A percentile compares a stretch with the other conserved stretches of the same genome.
phyloP scores from a whole-genome alignment of 1,284 basidiomycete species.

The Retiboletus flavoniger region DNA sequence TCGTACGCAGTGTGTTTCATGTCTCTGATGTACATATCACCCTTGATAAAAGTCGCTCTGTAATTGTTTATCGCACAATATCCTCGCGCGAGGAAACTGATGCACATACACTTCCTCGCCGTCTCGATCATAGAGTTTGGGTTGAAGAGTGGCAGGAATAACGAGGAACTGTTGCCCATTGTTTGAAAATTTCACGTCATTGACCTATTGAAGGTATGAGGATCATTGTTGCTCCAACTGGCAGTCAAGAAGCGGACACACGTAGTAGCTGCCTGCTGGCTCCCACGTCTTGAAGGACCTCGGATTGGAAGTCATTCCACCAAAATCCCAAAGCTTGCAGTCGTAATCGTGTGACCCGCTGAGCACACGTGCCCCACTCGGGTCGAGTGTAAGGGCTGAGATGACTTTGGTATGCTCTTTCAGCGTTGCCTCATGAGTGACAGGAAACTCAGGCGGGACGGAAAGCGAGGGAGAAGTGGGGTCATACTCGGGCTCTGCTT shows the following conservation, averaged over 20 bases:
- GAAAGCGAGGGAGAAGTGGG: constrained; percentile 37
- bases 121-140: constrained; percentile 86
- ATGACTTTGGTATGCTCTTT: constrained; percentile 96
- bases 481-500: constrained; percentile 64
- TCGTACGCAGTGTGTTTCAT: constrained; percentile 93
- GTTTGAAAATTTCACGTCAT: constrained; percentile 85
- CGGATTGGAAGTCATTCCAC: constrained; percentile 88
- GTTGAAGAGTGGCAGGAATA: constrained; percentile 84
- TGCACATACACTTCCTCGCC: constrained; percentile 82
- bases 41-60: constrained; percentile 88
- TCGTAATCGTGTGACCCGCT: constrained; percentile 97
- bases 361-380: constrained; percentile 87
- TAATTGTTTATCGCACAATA: constrained; percentile 49
- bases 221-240: background rate
- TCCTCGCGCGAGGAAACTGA: constrained; percentile 18
- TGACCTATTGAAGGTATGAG: constrained; percentile 54
- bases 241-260: constrained; percentile 41
- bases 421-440: constrained; percentile 84
- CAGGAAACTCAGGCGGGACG: constrained; percentile 65
- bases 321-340: constrained; percentile 98
- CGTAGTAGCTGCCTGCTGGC: constrained; percentile 90
- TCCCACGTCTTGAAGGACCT: constrained; percentile 97
- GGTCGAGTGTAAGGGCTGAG: constrained; percentile 88
- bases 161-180: constrained; percentile 85
- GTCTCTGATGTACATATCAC: constrained; percentile 97